These are phyloP conservation scores for Microcyclospora tardicrescens DNA, from an alignment of 2,329 filamentous ascomycete genomes.

Conservation along the genomic window DNA sequence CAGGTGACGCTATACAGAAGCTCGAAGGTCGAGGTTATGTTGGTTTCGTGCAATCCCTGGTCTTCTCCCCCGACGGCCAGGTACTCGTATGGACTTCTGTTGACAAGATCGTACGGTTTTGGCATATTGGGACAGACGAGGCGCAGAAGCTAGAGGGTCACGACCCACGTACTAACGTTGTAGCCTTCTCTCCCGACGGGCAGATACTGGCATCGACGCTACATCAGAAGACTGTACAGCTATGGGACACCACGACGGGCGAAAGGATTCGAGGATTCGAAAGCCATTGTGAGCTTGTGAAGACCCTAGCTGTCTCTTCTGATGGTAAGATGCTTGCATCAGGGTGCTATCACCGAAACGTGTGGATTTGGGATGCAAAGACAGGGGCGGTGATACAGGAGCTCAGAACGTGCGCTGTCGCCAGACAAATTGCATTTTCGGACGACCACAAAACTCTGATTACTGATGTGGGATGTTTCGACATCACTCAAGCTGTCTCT, in stretches of 20 bases:
- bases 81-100: background rate
- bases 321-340: constrained; percentile 11
- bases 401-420: background rate
- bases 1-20: constrained; percentile 1
- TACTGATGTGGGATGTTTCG: background rate
- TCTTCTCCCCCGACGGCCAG: background rate
- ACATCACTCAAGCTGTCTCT: background rate
- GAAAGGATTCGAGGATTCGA: constrained; percentile 6
- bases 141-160: background rate
- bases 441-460: background rate
- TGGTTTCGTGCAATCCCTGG: background rate
- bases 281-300: background rate
- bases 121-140: constrained; percentile 5
- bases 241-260: constrained; percentile 8
- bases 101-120: background rate
- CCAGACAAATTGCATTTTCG: background rate
- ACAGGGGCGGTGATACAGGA: background rate
- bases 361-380: constrained; percentile 10
- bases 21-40: background rate
- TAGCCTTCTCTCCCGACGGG: constrained; percentile 4
- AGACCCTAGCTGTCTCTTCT: background rate
- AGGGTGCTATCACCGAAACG: constrained; percentile 5
- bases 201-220: constrained; percentile 1
- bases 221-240: constrained; percentile 3
- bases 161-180: background rate